Conservation (phyloP, 2,329 filamentous ascomycete genomes). For the Aspergillus puulaauensis region DNA sequence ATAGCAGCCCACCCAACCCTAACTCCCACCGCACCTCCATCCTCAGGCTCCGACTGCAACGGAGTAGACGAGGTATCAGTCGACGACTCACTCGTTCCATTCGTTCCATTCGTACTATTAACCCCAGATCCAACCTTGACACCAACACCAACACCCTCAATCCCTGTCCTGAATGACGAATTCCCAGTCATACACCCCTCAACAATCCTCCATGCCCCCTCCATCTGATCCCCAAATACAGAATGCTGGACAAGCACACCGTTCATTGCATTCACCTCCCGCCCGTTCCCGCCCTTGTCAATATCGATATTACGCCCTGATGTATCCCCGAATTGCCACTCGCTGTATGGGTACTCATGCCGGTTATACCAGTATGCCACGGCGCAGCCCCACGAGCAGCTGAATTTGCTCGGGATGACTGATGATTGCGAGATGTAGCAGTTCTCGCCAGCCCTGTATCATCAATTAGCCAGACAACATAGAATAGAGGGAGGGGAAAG, state of each 20-base stretch:
- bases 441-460: no score
- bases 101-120: no score
- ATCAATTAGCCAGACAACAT: no score
- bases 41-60: background rate
- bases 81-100: no score
- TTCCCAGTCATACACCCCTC: background rate
- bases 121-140: no score
- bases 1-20: background rate
- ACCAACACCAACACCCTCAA: background rate
- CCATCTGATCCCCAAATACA: background rate
- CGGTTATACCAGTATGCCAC: slow-evolving; percentile 11
- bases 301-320: background rate
- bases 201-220: background rate
- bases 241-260: background rate
- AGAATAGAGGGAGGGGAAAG: no score
- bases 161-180: background rate
- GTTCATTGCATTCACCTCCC: background rate
- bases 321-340: slow-evolving; percentile 4
- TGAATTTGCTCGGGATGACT: background rate
- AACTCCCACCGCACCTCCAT: background rate
- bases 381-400: slow-evolving; percentile 10
- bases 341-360: slow-evolving; percentile 12
- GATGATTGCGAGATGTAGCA: slow-evolving; percentile 5
- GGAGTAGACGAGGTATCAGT: background rate
- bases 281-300: background rate